Base-by-base conservation (phyloP, 345 rosid genomes). In the Corchorus olitorius region DNA sequence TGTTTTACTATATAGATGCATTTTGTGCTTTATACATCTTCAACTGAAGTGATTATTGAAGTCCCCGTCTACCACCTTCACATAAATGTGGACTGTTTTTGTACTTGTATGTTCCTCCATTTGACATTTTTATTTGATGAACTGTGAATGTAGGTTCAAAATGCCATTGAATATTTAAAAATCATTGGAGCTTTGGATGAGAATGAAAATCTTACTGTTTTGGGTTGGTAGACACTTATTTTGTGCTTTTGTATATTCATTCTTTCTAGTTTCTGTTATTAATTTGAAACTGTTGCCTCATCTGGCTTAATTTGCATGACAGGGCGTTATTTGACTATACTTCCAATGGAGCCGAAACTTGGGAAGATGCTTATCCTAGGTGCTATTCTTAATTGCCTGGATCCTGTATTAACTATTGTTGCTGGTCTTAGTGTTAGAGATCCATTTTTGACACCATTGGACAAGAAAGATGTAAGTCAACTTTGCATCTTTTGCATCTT, bases 291-390 rank as follows among this genome's bases (percentile, higher is more conserved):
- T n/a, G 60, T 75, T 8, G 41, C 15, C 33, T 75, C 63, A 66
- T 58, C 68, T 52, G 80, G 70, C 73, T 62, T 56, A 60, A 72
- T 70, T 82, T 65, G 33, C 41, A 80, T 84, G 78, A 78, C 90
- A 94, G 99, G 99, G 67, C 83, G 82, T 71, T 93, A 90, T 84
- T 85, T 93, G 88, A 83, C 89, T 55, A 84, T 82, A 90, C 92
- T 94, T 85, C 98, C 98, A 54, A 77, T 94, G 93, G 97, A 94
- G 87, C 98, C 98, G 71, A 94, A 94, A 84, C 94, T 93, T 76
- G 97, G 98, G 80, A 94, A 94, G 86, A 94, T 94, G 93, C 93
- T 94, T 67, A 76, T 94, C 72, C 78, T 91, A 77, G 98, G 98
- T 79, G 92, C 92, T 63, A 86, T 90, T 78, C 87, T 94, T 76